Base-by-base conservation (phyloP, 2,329 filamentous ascomycete genomes). In the Beauveria asiatica region DNA sequence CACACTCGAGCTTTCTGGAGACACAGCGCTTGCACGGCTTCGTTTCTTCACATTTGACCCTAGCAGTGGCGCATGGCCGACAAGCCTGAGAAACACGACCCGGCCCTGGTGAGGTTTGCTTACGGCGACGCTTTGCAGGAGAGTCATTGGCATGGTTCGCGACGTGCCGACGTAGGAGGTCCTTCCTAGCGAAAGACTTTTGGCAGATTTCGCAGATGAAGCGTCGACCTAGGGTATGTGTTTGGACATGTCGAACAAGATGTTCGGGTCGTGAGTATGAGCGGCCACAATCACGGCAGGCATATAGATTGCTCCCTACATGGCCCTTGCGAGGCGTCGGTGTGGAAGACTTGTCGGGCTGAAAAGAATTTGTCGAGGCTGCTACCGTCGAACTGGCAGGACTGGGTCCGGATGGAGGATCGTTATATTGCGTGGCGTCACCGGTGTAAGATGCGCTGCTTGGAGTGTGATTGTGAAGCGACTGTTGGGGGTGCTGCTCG, bases 241-340 rank as follows among this genome's bases (percentile, higher is more conserved):
- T 78, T 64, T 78, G 76, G 42, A 80, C 78, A 65, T 81, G 78
- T 27, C 78, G 72, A 58, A 80, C 79, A 11, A 82, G 76, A 65
- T 82, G 80, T 66, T 82, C 80, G 3, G 80, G 79, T 13, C 80
- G 75, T 42, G 78, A 80, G 64, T 82, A 82, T 19, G 78, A 73
- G 62, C 75, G 73, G 54, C 78, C 74, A 64, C 80, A 82, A 63
- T 81, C 77, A 55, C 77, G 77, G 61, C 80, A 82, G 57, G 80
- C 78, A 64, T 82, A 78, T 21, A 77, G 63, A 42, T 74, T 75
- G 56, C 23, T 39, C 8, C 53, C 51, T 57, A 51, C 52, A 44
- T 54, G 59, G 6, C 46, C 59, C 65, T 68, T 16, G 66, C 66
- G 11, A 63, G 63, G 61, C 72, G 72, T 51, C 65, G 65, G 45